Base-by-base conservation (phyloP, 202 grass and related monocot genomes). In the Musa balbisiana region DNA sequence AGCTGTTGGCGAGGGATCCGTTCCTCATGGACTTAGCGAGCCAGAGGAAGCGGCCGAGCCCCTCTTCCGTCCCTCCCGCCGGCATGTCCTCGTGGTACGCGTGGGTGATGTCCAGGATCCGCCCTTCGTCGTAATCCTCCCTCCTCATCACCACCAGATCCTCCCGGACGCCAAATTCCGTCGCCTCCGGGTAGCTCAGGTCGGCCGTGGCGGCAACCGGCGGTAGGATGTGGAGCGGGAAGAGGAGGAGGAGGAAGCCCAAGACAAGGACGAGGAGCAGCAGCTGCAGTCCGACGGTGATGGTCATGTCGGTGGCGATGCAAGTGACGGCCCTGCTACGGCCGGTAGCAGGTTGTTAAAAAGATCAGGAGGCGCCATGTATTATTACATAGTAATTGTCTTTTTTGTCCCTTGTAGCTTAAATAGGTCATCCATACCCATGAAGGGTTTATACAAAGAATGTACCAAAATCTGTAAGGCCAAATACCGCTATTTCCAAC, bases 11-110 rank as follows among this genome's bases (percentile, higher is more conserved):
- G 66, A 81, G 78, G 56, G 92, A 96, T 64, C 83, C 85, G 33
- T 96, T 92, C 74, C 78, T 76, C 84, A 96, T 92, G n/a, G 92
- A 92, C 53, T 69, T 29, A 53, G 81, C 65, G 53, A 96, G 81
- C 78, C 81, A 83, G 27, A 96, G 76, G 87, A 92, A 89, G 79
- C 67, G 84, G 25, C 85, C 83, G 49, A 75, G 21, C 52, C 92
- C 89, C 21, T 86, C 87, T 17, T 60, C 68, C 49, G 89, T 87
- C 22, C 86, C 92, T 79, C 83, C 92, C 56, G 76, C 49, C 43
- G 70, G 69, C 72, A 74, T 74, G 23, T 74, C 53, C 24, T 74
- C 72, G 5, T 53, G 52, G 53, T 74, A 74, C 23, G 56, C 55
- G 53, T 74, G 72, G 24, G 72, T 74, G 21, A 74, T 74, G 53